Conservation (phyloP, 352 stramenopile genomes). For the Plasmopara muralis region DNA sequence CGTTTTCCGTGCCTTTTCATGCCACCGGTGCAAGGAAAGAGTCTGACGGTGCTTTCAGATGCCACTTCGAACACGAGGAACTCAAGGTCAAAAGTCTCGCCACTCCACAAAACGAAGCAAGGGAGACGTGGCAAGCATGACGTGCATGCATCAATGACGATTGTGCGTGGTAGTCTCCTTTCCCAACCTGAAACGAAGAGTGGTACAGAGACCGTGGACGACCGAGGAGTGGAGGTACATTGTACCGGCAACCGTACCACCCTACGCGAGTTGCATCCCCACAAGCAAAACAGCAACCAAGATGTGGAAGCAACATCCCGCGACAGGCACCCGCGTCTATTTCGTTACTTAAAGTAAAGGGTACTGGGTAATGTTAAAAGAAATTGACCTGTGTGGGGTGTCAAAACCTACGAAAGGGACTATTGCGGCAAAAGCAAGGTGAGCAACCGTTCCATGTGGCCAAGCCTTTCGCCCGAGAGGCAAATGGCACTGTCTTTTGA, state of each 20-base stretch:
- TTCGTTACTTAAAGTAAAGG: constrained; percentile 16
- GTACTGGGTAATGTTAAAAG: constrained; percentile 12
- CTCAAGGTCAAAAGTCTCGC: constrained; percentile 6
- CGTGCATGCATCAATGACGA: no score
- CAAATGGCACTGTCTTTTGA: constrained; percentile 20
- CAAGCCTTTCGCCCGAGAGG: constrained; percentile 28
- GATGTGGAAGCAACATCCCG: constrained; percentile 17
- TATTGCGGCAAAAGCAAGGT: constrained; percentile 34
- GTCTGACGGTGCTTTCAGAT: constrained; percentile 1
- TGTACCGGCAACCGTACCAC: constrained; percentile 6
- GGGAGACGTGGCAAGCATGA: constrained; percentile 11
- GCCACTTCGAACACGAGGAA: constrained; percentile 2
- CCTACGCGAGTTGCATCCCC: constrained; percentile 8
- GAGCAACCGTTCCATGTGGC: constrained; percentile 43
- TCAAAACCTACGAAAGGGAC: constrained; percentile 3
- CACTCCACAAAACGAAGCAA: constrained; percentile 7
- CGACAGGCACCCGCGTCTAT: constrained; percentile 32
- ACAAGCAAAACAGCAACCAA: constrained; percentile 11
- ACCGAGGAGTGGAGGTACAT: constrained; percentile 17
- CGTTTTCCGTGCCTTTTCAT: constrained; percentile 13
- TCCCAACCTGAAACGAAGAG: not conserved
- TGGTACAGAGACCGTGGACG: constrained; percentile 30
- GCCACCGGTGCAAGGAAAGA: constrained; percentile 11
- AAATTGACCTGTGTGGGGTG: constrained; percentile 9
- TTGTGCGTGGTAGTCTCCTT: no score